Base-by-base conservation (phyloP, 345 rosid species). In the Reutealis trisperma region DNA sequence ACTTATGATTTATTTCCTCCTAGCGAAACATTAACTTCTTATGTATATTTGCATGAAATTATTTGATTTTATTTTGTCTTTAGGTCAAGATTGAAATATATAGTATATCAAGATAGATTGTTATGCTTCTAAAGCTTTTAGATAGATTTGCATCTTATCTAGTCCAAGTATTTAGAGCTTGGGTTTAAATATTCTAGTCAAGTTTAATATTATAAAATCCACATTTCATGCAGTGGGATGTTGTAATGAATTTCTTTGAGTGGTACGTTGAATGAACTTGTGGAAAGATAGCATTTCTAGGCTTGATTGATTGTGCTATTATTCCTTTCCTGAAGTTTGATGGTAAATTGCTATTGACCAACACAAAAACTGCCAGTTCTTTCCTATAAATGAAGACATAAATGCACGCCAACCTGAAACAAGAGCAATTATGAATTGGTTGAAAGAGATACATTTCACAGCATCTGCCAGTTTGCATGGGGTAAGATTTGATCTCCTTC, bases 391-490 rank as follows among this genome's bases (percentile, higher is more conserved):
- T 77, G 85, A 88, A 67, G 93, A 90, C 80, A 72, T 87, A 77
- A 73, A 84, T 77, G 75, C 83, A 52, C 86, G 90, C 37, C 97
- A 96, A 83, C 99, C 97, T 63, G 99, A 96, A 88, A 90, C 97
- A 66, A 89, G 67, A 68, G 99, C 98, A 75, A 84, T 92, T 72
- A 92, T 93, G 89, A 89, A 73, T 61, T 96, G 99, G 99, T 79
- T 85, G 88, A 89, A 84, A 82, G 88, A 91, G 66, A 86, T 84
- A 75, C 90, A 34, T 52, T 96, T 96, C 84, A 85, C 97, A 74
- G 97, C 92, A 70, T 96, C 98, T 16, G 98, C 99, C 16, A 90
- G 88, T 83, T 83, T 96, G 81, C 99, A 96, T 47, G 98, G 99
- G 97, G 98, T 96, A 89, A 76, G 71, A 49, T 52, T 78, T 55